A percentile compares a stretch with the other conserved stretches of the same genome.
phyloP scores from a whole-genome alignment of 176 grass and related monocot species.

The Melocanna baccifera region DNA sequence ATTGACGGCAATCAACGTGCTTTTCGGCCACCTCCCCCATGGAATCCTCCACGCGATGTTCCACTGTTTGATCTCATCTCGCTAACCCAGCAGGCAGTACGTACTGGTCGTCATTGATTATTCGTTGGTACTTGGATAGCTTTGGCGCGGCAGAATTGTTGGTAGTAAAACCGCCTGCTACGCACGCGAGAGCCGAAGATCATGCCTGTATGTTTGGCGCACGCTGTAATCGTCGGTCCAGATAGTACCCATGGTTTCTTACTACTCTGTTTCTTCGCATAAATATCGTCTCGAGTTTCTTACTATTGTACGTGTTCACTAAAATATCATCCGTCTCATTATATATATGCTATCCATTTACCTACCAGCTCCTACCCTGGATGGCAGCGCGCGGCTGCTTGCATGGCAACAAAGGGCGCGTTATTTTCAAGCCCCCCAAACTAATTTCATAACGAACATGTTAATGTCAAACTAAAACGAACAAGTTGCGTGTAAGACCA shows the following conservation, averaged over 20 bases:
- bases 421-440: not conserved
- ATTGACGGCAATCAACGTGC: not conserved
- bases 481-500: constrained; percentile 43
- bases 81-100: not conserved
- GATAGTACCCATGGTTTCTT: not conserved
- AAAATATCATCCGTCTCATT: not conserved
- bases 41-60: constrained; percentile 34
- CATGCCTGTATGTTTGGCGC: not conserved
- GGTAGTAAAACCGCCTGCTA: not conserved
- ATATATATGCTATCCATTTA: not conserved
- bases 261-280: not conserved
- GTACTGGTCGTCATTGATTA: constrained; percentile 15
- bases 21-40: not conserved
- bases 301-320: too few relatives aligned
- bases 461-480: not conserved
- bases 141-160: not conserved
- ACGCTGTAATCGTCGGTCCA: not conserved
- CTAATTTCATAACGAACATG: constrained; percentile 35
- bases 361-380: not conserved
- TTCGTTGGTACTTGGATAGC: not conserved
- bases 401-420: constrained; percentile 23
- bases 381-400: constrained; percentile 21
- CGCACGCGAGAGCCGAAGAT: not conserved
- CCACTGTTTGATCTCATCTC: not conserved
- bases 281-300: not conserved